Conservation (phyloP, 139 green algal genomes). For the Haematococcus sp. region DNA sequence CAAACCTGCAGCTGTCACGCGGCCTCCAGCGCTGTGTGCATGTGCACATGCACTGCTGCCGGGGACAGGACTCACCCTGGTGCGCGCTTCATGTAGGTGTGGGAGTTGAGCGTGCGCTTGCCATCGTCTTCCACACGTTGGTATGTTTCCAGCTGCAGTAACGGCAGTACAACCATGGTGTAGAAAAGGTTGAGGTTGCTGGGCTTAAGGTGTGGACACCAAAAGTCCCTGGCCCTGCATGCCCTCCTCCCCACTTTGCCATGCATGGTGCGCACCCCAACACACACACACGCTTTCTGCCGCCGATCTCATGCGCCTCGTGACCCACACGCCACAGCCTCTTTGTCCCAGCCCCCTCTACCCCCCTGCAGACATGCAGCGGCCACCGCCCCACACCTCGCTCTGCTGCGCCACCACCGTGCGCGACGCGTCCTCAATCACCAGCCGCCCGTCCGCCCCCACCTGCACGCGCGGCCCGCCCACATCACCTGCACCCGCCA, state of each 20-base stretch:
- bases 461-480: slow-evolving; percentile 41
- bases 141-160: too few species aligned
- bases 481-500: background rate
- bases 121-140: slow-evolving; percentile 39
- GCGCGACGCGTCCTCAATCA: slow-evolving; percentile 48
- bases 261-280: background rate
- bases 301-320: too few species aligned
- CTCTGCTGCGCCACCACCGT: slow-evolving; percentile 56
- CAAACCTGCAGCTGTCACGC: too few species aligned
- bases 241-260: slow-evolving; percentile 38
- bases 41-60: too few species aligned
- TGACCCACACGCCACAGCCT: too few species aligned
- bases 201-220: too few species aligned
- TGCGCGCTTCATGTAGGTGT: slow-evolving; percentile 49
- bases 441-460: slow-evolving; percentile 45
- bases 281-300: background rate
- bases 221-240: too few species aligned
- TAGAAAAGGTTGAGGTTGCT: too few species aligned
- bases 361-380: background rate
- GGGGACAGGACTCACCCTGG: background rate
- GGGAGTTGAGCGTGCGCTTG: slow-evolving; percentile 42
- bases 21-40: too few species aligned
- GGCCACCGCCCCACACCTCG: slow-evolving; percentile 12
- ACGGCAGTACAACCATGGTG: too few species aligned
- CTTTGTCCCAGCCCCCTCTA: too few species aligned